Percentiles rank a stretch among this genome's conserved stretches.
phyloP scores from a whole-genome alignment of 208 protist species.

The Crithidia thermophila region DNA sequence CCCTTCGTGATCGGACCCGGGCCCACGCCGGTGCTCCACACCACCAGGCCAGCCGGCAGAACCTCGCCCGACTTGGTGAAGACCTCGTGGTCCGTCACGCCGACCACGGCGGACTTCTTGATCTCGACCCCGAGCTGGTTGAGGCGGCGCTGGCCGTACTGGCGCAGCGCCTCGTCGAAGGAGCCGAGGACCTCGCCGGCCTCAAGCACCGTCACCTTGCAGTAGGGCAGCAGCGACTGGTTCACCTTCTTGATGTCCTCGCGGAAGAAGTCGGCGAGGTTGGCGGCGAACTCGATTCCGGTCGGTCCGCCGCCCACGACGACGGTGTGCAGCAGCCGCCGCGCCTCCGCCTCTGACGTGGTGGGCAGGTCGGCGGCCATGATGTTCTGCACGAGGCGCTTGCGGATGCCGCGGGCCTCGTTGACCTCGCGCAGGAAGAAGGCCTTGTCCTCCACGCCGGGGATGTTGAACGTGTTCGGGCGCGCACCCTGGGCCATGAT shows the following conservation, averaged over 20 bases:
- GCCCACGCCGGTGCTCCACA: slow-evolving; percentile 90
- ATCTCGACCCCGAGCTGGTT: slow-evolving; percentile 70
- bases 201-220: slow-evolving; percentile 89
- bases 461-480: slow-evolving; percentile 94
- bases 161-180: slow-evolving; percentile 83
- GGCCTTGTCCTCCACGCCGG: slow-evolving; percentile 88
- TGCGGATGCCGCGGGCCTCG: slow-evolving; percentile 88
- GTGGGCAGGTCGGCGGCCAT: slow-evolving; percentile 89
- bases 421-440: slow-evolving; percentile 92
- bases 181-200: slow-evolving; percentile 86
- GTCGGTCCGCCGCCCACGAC: slow-evolving; percentile 93
- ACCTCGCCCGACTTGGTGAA: slow-evolving; percentile 69
- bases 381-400: slow-evolving; percentile 92
- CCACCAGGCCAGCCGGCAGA: slow-evolving; percentile 71
- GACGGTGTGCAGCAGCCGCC: slow-evolving; percentile 87
- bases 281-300: slow-evolving; percentile 88
- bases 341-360: slow-evolving; percentile 69
- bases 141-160: slow-evolving; percentile 78
- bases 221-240: slow-evolving; percentile 64
- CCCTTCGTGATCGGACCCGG: slow-evolving; percentile 75
- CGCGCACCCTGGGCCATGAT: slow-evolving; percentile 87
- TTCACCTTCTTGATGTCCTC: slow-evolving; percentile 83
- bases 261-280: slow-evolving; percentile 90
- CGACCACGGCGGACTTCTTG: slow-evolving; percentile 69
- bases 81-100: slow-evolving; percentile 75